Evolutionary conservation across 371 early-diverging fungal species (phyloP).

Genomic region (Parasitella parasitica): DNA sequence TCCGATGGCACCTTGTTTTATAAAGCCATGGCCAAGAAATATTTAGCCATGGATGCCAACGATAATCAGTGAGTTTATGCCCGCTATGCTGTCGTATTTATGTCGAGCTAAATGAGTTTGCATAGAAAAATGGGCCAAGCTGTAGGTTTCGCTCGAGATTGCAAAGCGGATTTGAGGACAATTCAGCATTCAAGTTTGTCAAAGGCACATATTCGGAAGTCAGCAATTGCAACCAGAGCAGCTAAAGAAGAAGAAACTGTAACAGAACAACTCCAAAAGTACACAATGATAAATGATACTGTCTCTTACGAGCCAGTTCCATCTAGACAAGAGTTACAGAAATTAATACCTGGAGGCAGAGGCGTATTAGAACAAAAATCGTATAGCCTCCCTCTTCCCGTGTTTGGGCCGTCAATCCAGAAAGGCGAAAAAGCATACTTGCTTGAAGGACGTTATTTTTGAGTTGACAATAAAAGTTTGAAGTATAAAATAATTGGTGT

Average conservation of each 20-base stretch:
- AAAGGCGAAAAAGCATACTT: slow-evolving; percentile 22
- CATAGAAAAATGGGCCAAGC: slow-evolving; percentile 61
- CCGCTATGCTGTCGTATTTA: too few species aligned
- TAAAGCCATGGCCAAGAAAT: slow-evolving; percentile 61
- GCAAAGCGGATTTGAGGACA: slow-evolving; percentile 48
- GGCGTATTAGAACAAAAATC: slow-evolving; percentile 51
- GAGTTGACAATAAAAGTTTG: neutral
- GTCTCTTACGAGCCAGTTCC: slow-evolving; percentile 60
- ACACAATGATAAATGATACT: slow-evolving; percentile 59
- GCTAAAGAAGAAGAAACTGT: slow-evolving; percentile 54
- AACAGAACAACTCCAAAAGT: slow-evolving; percentile 44
- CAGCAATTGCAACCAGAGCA: slow-evolving; percentile 51
- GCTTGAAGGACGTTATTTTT: slow-evolving; percentile 30
- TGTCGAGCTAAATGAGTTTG: neutral
- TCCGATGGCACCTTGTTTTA: slow-evolving; percentile 56
- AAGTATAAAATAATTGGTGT: neutral
- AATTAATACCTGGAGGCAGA: slow-evolving; percentile 62
- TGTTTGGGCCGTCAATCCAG: slow-evolving; percentile 47
- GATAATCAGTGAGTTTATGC: slow-evolving; percentile 55
- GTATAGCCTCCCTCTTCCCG: slow-evolving; percentile 47
- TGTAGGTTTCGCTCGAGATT: slow-evolving; percentile 58
- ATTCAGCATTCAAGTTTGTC: slow-evolving; percentile 57
- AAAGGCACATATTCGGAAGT: slow-evolving; percentile 38
- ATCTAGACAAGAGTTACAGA: slow-evolving; percentile 49
- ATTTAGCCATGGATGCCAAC: slow-evolving; percentile 62